Percentiles rank a stretch among this genome's conserved stretches.
Evolutionary conservation across 2,329 filamentous ascomycete genomes (phyloP).

Genomic region (Paraconiothyrium sp.): DNA sequence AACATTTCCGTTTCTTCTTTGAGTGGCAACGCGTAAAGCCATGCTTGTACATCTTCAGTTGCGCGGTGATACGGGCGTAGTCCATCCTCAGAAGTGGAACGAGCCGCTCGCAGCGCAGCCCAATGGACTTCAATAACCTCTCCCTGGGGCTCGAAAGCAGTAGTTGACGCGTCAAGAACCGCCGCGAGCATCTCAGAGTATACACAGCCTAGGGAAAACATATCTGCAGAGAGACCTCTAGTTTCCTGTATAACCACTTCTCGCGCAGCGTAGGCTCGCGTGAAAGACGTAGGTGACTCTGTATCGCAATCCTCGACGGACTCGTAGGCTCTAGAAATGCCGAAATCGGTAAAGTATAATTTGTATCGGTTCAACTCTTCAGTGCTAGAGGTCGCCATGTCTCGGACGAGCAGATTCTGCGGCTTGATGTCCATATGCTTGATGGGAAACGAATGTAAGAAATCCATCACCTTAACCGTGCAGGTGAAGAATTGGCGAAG

Average conservation of each 20-base stretch:
- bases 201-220: constrained; percentile 35
- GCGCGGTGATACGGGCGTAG: constrained; percentile 17
- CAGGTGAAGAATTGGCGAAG: constrained; percentile 22
- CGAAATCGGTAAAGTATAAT: constrained; percentile 38
- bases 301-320: constrained; percentile 28
- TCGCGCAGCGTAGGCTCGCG: constrained; percentile 27
- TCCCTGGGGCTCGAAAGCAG: background rate
- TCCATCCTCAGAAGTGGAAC: constrained; percentile 9
- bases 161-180: constrained; percentile 15
- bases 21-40: constrained; percentile 8
- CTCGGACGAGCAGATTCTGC: constrained; percentile 32
- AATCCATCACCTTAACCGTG: constrained; percentile 21
- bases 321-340: constrained; percentile 31
- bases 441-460: constrained; percentile 25
- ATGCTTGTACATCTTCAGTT: constrained; percentile 8
- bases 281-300: constrained; percentile 25
- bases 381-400: background rate
- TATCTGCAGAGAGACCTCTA: constrained; percentile 27
- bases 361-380: constrained; percentile 16
- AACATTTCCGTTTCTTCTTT: constrained; percentile 10
- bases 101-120: constrained; percentile 6
- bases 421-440: constrained; percentile 43
- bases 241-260: constrained; percentile 28
- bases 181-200: constrained; percentile 30
- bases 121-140: constrained; percentile 1